Evolutionary conservation across 202 grass and related monocot genomes (phyloP).

Genomic region (Saccharum hybrid): DNA sequence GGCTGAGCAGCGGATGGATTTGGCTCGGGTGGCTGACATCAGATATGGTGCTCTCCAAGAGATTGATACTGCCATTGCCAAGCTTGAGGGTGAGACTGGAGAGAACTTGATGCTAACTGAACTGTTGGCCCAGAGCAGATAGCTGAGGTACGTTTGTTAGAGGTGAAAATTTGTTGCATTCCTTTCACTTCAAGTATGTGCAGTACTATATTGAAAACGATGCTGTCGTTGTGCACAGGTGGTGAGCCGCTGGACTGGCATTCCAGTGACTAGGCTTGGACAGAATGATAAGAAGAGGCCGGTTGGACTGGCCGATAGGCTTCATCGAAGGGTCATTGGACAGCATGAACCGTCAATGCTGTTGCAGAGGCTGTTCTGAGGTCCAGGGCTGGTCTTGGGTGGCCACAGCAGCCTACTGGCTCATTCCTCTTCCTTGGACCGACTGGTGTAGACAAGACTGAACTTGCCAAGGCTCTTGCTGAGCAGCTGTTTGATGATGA

Average conservation of each 20-base stretch:
- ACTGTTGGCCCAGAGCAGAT: slow-evolving; percentile 88
- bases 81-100: slow-evolving; percentile 72
- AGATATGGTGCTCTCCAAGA: slow-evolving; percentile 73
- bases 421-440: slow-evolving; percentile 92
- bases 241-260: slow-evolving; percentile 87
- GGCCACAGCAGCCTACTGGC: slow-evolving; percentile 84
- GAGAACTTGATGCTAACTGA: slow-evolving; percentile 97
- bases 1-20: slow-evolving; percentile 83
- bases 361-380: slow-evolving; percentile 82
- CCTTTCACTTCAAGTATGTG: background rate
- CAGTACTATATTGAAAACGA: background rate
- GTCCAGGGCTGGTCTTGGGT: slow-evolving; percentile 77
- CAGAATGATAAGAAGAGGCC: slow-evolving; percentile 87
- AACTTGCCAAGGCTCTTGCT: slow-evolving; percentile 91
- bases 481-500: slow-evolving; percentile 94
- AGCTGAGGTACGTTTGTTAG: slow-evolving; percentile 63
- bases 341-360: slow-evolving; percentile 77
- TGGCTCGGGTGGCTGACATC: slow-evolving; percentile 79
- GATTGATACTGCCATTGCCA: slow-evolving; percentile 72
- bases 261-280: slow-evolving; percentile 86
- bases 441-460: slow-evolving; percentile 86
- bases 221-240: slow-evolving; percentile 51
- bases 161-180: background rate
- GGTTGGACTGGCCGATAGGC: slow-evolving; percentile 66
- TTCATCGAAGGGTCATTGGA: too few species aligned